These are phyloP conservation scores for Scopulariopsis brevicaulis DNA, from an alignment of 2,329 filamentous ascomycete genomes.

Conservation along the genomic window DNA sequence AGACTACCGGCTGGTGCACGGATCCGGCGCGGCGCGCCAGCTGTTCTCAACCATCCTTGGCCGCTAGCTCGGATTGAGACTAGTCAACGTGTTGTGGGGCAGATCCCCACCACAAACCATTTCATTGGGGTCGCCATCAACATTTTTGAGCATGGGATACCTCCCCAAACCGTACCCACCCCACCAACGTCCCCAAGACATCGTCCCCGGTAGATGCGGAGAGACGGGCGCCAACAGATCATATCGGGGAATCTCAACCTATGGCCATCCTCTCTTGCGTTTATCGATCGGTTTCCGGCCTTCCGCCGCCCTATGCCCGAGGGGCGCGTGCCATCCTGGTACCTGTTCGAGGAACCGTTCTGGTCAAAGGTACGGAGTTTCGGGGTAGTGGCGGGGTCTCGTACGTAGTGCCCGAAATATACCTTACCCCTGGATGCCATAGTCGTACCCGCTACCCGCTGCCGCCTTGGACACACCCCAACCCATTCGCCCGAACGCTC, in stretches of 20 bases:
- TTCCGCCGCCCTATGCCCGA: background rate
- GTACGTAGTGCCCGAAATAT: background rate
- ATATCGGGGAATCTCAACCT: background rate
- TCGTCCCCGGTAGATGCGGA: background rate
- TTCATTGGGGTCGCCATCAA: conserved; percentile 7
- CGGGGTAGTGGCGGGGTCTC: background rate
- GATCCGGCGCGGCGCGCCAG: background rate
- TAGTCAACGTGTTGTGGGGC: conserved; percentile 1
- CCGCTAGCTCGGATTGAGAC: conserved; percentile 17
- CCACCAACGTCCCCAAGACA: background rate
- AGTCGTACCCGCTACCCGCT: background rate
- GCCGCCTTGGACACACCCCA: background rate
- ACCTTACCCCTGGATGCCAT: background rate
- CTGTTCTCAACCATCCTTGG: conserved; percentile 30
- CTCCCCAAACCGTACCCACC: background rate
- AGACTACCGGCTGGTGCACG: background rate
- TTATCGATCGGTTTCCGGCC: conserved; percentile 3
- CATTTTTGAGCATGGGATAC: conserved; percentile 1
- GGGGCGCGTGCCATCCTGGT: background rate
- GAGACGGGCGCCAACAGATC: background rate
- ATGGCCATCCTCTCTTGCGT: background rate
- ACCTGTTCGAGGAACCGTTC: background rate
- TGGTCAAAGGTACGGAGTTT: background rate
- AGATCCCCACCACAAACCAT: conserved; percentile 4
- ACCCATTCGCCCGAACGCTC: background rate